phyloP scores from a whole-genome alignment of 2,329 filamentous ascomycete genomes.

The Cladophialophora bantiana region DNA sequence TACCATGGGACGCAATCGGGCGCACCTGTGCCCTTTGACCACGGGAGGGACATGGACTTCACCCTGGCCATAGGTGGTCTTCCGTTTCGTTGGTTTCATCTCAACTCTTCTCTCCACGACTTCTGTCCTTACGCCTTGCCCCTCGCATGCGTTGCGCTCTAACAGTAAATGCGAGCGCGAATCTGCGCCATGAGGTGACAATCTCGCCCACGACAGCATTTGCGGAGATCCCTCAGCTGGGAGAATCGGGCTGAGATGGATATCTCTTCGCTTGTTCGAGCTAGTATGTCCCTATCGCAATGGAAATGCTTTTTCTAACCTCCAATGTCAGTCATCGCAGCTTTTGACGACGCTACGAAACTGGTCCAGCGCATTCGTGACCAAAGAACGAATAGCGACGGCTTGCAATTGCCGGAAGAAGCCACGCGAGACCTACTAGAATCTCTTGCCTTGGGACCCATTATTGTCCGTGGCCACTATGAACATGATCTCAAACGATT shows the following conservation, averaged over 20 bases:
- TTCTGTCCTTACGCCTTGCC: neutral
- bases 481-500: constrained; percentile 46
- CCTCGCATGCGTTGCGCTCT: neutral
- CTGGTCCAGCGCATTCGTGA: constrained; percentile 44
- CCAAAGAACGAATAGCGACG: constrained; percentile 22
- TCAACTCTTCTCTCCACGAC: neutral
- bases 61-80: neutral
- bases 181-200: constrained; percentile 22
- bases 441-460: constrained; percentile 47
- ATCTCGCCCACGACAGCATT: constrained; percentile 1
- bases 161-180: constrained; percentile 4
- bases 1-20: constrained; percentile 20
- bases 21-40: constrained; percentile 3
- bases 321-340: constrained; percentile 41
- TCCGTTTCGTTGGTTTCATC: neutral
- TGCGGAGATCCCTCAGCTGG: neutral
- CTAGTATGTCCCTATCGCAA: constrained; percentile 24
- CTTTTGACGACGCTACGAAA: constrained; percentile 45
- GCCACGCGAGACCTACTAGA: constrained; percentile 44
- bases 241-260: constrained; percentile 28
- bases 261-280: constrained; percentile 34
- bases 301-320: neutral
- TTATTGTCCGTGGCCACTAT: constrained; percentile 48
- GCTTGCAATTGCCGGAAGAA: constrained; percentile 29
- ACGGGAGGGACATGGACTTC: neutral